A percentile compares a stretch with the other conserved stretches of the same genome.
Conservation (phyloP, 176 grass and related monocot species). For the Avena atlantica region DNA sequence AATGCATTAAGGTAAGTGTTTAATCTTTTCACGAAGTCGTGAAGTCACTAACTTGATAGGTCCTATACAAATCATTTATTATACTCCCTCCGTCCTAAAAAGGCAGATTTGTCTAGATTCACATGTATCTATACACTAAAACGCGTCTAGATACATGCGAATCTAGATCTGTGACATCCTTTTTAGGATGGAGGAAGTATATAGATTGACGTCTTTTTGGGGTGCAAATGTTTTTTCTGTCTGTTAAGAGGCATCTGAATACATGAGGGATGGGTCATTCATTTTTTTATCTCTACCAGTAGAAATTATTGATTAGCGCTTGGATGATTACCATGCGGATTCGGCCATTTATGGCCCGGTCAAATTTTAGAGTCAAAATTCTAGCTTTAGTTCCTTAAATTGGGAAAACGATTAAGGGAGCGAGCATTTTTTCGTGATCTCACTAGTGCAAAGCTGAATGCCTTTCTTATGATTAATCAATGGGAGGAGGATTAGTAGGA, state of each 20-base stretch:
- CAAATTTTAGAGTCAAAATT: no score
- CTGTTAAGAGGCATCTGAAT: not conserved
- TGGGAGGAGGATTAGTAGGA: no score
- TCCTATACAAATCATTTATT: not conserved
- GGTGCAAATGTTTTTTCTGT: not conserved
- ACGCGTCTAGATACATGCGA: no score
- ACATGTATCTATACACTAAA: no score
- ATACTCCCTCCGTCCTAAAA: no score
- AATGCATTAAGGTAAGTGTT: constrained; percentile 4
- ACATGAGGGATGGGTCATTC: not conserved
- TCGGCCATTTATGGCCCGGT: no score
- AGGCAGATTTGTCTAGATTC: no score
- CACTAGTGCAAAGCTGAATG: not conserved
- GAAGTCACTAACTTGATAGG: not conserved
- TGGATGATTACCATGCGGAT: no score
- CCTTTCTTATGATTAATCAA: not conserved
- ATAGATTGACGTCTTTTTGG: not conserved
- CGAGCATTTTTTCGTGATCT: not conserved
- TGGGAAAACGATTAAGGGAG: no score
- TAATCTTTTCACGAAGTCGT: not conserved
- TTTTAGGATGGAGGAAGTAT: not conserved
- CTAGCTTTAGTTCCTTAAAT: no score
- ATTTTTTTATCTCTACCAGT: not conserved
- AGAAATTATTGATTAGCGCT: not conserved
- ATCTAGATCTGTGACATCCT: no score